Percentiles rank a stretch among this genome's conserved stretches.
Conservation (phyloP, 805 yeast species). For the Saccharomycopsis guyanensis region DNA sequence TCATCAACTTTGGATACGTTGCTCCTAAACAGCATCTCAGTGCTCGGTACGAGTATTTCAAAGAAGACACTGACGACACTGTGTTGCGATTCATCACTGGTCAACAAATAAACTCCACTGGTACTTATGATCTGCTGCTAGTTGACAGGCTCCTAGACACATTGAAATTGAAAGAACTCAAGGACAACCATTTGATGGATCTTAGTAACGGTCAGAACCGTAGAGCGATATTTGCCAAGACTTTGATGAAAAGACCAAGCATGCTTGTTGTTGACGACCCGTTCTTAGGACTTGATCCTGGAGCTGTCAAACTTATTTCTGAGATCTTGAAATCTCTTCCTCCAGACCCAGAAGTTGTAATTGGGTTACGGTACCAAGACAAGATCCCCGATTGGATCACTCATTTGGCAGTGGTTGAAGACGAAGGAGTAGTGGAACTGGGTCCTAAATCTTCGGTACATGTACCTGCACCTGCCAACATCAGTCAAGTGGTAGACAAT, state of each 20-base stretch:
- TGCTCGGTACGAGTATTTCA: slow-evolving; percentile 82
- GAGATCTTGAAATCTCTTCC: slow-evolving; percentile 38
- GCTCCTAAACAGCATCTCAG: slow-evolving; percentile 51
- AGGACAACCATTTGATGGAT: slow-evolving; percentile 74
- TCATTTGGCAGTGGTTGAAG: slow-evolving; percentile 57
- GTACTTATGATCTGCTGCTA: slow-evolving; percentile 28
- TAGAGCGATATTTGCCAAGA: slow-evolving; percentile 78
- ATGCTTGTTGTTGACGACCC: slow-evolving; percentile 82
- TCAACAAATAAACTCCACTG: slow-evolving; percentile 29
- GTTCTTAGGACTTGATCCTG: slow-evolving; percentile 82
- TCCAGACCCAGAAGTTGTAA: slow-evolving; percentile 47
- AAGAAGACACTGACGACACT: slow-evolving; percentile 76
- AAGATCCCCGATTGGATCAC: slow-evolving; percentile 72
- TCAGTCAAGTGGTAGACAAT: neutral
- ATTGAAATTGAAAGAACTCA: slow-evolving; percentile 49
- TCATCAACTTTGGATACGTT: slow-evolving; percentile 28
- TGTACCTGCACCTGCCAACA: neutral
- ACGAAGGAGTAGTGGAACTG: slow-evolving; percentile 20
- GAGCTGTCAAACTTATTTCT: slow-evolving; percentile 55
- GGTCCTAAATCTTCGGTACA: neutral
- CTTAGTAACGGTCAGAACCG: slow-evolving; percentile 92
- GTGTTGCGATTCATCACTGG: slow-evolving; percentile 22
- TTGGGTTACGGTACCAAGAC: slow-evolving; percentile 77
- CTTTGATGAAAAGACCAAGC: slow-evolving; percentile 57
- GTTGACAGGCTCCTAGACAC: slow-evolving; percentile 37